Conservation (phyloP, 2,329 filamentous ascomycete species). For the Pestalotiopsis sp. region DNA sequence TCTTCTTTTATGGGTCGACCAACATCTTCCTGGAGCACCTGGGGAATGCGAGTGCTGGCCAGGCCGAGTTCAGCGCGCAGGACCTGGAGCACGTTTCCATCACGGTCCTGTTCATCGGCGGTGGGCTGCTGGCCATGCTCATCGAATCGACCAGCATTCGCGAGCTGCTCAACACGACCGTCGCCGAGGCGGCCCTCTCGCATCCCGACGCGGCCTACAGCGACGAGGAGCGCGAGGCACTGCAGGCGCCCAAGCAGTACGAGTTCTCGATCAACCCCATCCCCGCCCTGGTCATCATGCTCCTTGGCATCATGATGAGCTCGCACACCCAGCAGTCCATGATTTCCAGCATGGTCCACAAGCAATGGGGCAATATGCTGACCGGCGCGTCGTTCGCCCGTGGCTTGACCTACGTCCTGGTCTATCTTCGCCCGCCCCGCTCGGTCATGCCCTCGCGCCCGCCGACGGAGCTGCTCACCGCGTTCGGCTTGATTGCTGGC, state of each 20-base stretch:
- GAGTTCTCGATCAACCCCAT: constrained; percentile 82
- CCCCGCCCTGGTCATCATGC: constrained; percentile 80
- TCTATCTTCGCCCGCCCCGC: constrained; percentile 78
- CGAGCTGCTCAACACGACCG: constrained; percentile 61
- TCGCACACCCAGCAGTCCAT: constrained; percentile 83
- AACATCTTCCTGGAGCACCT: constrained; percentile 95
- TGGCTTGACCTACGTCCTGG: constrained; percentile 73
- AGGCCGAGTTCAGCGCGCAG: constrained; percentile 68
- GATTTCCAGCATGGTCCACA: constrained; percentile 88
- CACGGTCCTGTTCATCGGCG: constrained; percentile 89
- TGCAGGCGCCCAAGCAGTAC: constrained; percentile 66
- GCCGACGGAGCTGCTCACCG: constrained; percentile 82
- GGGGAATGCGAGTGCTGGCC: constrained; percentile 54
- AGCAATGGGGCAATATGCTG: constrained; percentile 88
- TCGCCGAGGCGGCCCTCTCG: constrained; percentile 35
- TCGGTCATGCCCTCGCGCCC: constrained; percentile 81
- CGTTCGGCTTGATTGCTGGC: constrained; percentile 85
- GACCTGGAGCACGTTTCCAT: constrained; percentile 94
- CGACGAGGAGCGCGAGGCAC: constrained; percentile 48
- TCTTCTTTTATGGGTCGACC: constrained; percentile 84
- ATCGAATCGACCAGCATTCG: constrained; percentile 74
- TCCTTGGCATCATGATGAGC: constrained; percentile 93
- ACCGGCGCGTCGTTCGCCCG: constrained; percentile 79
- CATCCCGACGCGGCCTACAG: constrained; percentile 33
- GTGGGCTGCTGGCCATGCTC: constrained; percentile 75